Evolutionary conservation across 2,329 filamentous ascomycete species (phyloP), one percentile per base, ranked within the genome.

Genomic region (Septoria petroselini): DNA sequence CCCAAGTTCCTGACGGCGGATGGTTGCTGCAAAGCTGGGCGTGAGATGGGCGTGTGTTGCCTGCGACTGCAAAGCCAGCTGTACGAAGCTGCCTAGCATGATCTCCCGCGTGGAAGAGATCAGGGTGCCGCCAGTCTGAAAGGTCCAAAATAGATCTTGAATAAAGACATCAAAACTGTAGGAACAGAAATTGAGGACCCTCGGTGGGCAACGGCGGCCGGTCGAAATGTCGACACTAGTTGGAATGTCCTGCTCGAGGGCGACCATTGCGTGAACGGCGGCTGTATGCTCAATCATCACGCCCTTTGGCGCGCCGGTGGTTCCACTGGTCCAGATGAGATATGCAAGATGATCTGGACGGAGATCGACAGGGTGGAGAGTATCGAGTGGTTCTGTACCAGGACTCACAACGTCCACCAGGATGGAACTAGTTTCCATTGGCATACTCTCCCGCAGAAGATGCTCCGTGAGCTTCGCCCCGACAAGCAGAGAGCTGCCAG

Each of bases 291-390:
- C 54, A 4, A 51, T 50, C 19, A 58, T 51, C 3, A 58, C 52
- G 5, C 55, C 55, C 40, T 58, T 58, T 5, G 55, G 55, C 14
- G 39, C 49, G 34, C 55, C 55, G 19, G 55, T 53, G 18, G 49
- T 50, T 7, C 55, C 55, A 18, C 46, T 51, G 2, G 55, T 55
- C 27, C 53, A 58, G 12, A 56, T 40, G 17, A 55, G 49, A 17
- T 55, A 55, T 18, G 54, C 54, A 23, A 45, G 33, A 35, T 35
- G 33, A 8, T 35, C 33, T 35, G 33, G 6, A 35, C 15, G 33
- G 14, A 35, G 18, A 8, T n/a, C 8, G 14, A 35, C 33, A 15
- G 33, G 33, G 9, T n/a, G 14, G 1, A 42, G 27, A 18, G 27
- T 15, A 12, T 42, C 17, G 27, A 19, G 29, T 1, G 40, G 17